A percentile compares a stretch with the other conserved stretches of the same genome.
Evolutionary conservation across 805 yeast species (phyloP).

Genomic region (Pichia cephalocereana): DNA sequence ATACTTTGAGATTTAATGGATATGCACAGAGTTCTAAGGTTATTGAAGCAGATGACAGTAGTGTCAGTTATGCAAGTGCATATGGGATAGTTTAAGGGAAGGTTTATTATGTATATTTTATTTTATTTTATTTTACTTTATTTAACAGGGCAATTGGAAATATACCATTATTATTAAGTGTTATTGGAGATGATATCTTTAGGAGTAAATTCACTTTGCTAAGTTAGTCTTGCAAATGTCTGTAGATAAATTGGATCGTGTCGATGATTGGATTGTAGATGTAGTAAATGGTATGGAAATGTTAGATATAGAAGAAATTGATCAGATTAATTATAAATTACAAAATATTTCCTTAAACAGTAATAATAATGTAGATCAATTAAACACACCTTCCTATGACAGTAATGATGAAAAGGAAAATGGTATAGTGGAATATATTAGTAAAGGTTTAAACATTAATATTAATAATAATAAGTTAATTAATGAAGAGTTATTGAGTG

Average conservation of each 20-base stretch:
- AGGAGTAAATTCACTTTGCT: no score
- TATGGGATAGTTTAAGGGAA: slow-evolving; percentile 29
- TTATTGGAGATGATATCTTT: no score
- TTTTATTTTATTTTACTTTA: not conserved
- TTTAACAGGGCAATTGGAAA: no score
- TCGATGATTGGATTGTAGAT: not conserved
- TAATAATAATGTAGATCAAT: no score
- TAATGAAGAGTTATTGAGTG: no score
- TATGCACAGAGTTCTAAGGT: slow-evolving; percentile 70
- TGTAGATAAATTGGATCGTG: not conserved
- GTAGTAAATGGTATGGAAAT: not conserved
- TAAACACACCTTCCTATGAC: no score
- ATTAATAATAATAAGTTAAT: no score
- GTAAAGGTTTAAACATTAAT: not conserved
- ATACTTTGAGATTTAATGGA: slow-evolving; percentile 58
- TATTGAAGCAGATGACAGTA: slow-evolving; percentile 42
- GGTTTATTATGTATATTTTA: not conserved
- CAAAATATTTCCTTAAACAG: not conserved
- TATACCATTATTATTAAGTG: no score
- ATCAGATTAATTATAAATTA: not conserved
- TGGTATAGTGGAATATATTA: no score
- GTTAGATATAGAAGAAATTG: not conserved
- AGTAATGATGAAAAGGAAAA: not conserved
- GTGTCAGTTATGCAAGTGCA: slow-evolving; percentile 91
- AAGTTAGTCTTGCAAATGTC: not conserved